Base-by-base conservation (phyloP, 108 stramenopile genomes). In the Aurantiochytrium sp. region DNA sequence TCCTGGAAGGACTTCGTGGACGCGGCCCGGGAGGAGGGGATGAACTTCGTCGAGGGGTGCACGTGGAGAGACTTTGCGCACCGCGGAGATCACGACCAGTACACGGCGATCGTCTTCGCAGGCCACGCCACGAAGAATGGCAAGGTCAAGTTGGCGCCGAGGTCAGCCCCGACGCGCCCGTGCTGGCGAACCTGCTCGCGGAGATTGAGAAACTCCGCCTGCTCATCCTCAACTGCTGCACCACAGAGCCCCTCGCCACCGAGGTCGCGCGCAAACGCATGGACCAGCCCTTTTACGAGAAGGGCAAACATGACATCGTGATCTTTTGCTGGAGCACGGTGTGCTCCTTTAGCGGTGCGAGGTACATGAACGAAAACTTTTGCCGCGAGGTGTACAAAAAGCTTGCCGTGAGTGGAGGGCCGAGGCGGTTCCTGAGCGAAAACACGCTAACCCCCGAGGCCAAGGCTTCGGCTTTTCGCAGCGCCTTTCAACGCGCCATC, bases 261-360 rank as follows among this genome's bases (percentile, higher is more conserved):
- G 49, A 51, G 51, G 51, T 83, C 73, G 6, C 45, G 16, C 21
- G 28, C 23, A 53, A 83, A n/a, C 73, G 73, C 73, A 12, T n/a
- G 10, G 29, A 69, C 29, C 64, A 83, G 73, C 44, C 16, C 23
- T 83, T 83, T 16, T 83, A 51, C 73, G 28, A 18, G 8, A 83
- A 83, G 44, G 73, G 28, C 21, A 53, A 83, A 69, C 64, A 69
- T 3, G 64, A 69, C 23, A 12, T 83, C 16, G 51, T 53, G 49
- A n/a, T 83, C 23, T 53, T 83, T n/a, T 83, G 73, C 73, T 83
- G 73, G 73, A 83, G 49, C 51, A 83, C 73, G 16, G 73, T 45
- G 51, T 47, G 44, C 49, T 23, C 19, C 49, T 83, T 53, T 47
- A 44, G 45, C 23, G 73, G 73, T 6, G 73, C 73, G 12, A 47